Evolutionary conservation across 805 yeast species (phyloP), one percentile per base, ranked within the genome.

Genomic region (Vanderwaltozyma verrucispora): DNA sequence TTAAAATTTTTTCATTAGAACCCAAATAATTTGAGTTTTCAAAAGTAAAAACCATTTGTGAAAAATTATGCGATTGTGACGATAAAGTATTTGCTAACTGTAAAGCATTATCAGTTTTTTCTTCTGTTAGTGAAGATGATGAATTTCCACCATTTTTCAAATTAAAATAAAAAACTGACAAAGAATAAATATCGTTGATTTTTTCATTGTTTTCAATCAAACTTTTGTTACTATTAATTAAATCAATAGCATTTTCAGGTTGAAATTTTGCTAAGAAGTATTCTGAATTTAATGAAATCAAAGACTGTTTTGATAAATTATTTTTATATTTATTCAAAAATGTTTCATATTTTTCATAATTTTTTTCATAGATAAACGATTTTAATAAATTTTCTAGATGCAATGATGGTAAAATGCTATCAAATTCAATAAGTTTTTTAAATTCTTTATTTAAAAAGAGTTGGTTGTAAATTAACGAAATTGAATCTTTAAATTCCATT

Each of bases 1-100:
- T 12, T 13, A 33, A 21, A 20, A 33, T 11, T 5, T 14, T n/a
- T 5, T 33, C 12, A 17, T 35, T 11, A 24, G 21, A 9, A 28
- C 32, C 7, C 21, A 14, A 12, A 23, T 20, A 12, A 36, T 34
- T 14, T 11, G 19, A 21, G 4, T 28, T 28, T 17, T 54, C 51
- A 27, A 46, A 45, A 17, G 44, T 43, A 3, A 50, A 39, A 16
- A 49, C 21, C 41, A 50, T 31, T 11, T 41, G 40, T 2, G 44
- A 30, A 24, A 50, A 49, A 16, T 36, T 33, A n/a, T 39, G 28
- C 2, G 48, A 39, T 26, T 47, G 49, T 8, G 49, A 30, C 5
- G 58, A 53, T 30, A 58, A 35, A 9, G 49, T 35, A 36, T 58
- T 56, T 4, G 57, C 51, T 3, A 56, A 42, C 30, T 58, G 61